Conservation (phyloP, 805 yeast genomes). For the Ogataea allantospora region DNA sequence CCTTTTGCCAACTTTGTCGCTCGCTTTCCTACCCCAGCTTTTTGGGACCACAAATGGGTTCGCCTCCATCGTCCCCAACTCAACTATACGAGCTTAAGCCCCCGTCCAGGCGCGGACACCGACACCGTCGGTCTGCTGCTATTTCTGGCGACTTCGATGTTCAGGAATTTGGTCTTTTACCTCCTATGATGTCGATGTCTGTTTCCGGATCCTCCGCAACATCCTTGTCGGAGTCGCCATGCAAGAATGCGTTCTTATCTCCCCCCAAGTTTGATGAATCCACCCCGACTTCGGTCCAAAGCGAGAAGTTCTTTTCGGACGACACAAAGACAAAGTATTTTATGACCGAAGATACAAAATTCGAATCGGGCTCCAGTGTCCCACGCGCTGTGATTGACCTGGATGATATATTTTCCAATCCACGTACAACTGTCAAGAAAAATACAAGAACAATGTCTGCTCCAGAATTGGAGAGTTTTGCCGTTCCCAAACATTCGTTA, state of each 20-base stretch:
- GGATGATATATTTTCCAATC: conserved; percentile 29
- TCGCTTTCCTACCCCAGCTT: conserved; percentile 6
- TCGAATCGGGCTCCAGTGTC: conserved; percentile 26
- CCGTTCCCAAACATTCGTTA: conserved; percentile 30
- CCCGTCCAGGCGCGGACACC: conserved; percentile 52
- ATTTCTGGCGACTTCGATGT: conserved; percentile 81
- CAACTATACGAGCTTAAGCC: conserved; percentile 27
- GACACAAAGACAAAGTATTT: conserved; percentile 24
- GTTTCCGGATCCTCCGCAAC: conserved; percentile 23
- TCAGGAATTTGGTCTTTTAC: conserved; percentile 25
- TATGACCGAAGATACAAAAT: conserved; percentile 33
- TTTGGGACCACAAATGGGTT: conserved; percentile 7
- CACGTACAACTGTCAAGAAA: conserved; percentile 13
- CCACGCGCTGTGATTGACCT: conserved; percentile 37
- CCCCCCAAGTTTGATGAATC: conserved; percentile 6
- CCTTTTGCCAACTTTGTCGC: conserved; percentile 1
- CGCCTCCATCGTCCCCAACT: conserved; percentile 13
- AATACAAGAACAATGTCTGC: conserved; percentile 21
- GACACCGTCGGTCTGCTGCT: conserved; percentile 85
- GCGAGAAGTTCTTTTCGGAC: conserved; percentile 12
- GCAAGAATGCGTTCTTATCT: conserved; percentile 9
- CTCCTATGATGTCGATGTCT: conserved; percentile 17
- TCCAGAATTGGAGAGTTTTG: conserved; percentile 20
- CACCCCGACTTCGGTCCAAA: conserved; percentile 11
- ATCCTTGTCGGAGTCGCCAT: conserved; percentile 25